phyloP scores from a whole-genome alignment of 2,329 filamentous ascomycete species.

The Sclerotinia sclerotiorum region DNA sequence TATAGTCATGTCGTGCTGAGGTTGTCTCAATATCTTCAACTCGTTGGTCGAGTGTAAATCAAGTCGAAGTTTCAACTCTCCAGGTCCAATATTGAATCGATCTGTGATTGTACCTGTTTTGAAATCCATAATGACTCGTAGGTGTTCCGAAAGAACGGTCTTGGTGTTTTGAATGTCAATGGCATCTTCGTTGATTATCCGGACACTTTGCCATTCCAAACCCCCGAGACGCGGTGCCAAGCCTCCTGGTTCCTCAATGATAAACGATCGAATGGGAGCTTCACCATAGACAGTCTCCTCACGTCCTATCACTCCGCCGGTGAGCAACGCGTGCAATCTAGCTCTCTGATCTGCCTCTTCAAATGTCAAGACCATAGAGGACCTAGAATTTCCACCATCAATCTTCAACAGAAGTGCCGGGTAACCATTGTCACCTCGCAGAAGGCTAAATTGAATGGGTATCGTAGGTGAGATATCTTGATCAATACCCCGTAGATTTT shows the following conservation, averaged over 20 bases:
- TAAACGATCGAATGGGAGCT: conserved; percentile 63
- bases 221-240: conserved; percentile 35
- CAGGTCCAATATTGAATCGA: conserved; percentile 75
- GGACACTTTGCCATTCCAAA: conserved; percentile 63
- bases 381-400: conserved; percentile 44
- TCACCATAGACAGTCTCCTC: conserved; percentile 72
- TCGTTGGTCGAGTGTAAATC: conserved; percentile 59
- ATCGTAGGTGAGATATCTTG: conserved; percentile 64
- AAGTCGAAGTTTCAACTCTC: conserved; percentile 68
- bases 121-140: conserved; percentile 74
- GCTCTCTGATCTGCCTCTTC: conserved; percentile 68
- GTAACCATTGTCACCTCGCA: conserved; percentile 69
- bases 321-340: conserved; percentile 69
- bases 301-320: conserved; percentile 66
- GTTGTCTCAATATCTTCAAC: conserved; percentile 67
- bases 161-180: conserved; percentile 57
- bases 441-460: conserved; percentile 75
- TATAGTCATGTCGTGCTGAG: conserved; percentile 75
- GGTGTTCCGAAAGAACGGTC: conserved; percentile 72
- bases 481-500: conserved; percentile 74
- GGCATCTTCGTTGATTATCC: conserved; percentile 69
- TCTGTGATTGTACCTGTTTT: conserved; percentile 78
- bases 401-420: conserved; percentile 66
- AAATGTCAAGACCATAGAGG: conserved; percentile 77
- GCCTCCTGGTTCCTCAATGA: conserved; percentile 54